Evolutionary conservation across 805 yeast genomes (phyloP), one percentile per base, ranked within the genome.

Genomic region (Cyberlindnera subsufficiens): DNA sequence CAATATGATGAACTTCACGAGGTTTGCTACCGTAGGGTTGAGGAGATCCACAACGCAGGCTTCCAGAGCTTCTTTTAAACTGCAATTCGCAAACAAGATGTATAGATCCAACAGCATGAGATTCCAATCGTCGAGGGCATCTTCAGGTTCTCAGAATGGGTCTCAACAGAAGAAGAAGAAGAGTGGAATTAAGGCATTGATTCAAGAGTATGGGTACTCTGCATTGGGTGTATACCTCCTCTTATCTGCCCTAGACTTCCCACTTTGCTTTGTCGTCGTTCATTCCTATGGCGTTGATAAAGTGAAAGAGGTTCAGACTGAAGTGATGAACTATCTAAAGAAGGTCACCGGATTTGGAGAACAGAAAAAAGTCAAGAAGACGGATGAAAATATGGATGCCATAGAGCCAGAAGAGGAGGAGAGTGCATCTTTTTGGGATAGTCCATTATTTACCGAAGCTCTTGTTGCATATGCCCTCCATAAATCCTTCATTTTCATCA

Each of bases 401-500:
- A 30, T 32, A 11, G 37, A 39, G 8, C 18, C 44, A 19, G 47
- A 39, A 14, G 42, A 44, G 1, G 44, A 51, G 29, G 55, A 40
- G 14, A 25, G 30, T 2, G 27, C 37, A 5, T 47, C 52, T 4
- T 46, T 51, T 27, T 56, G 58, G 55, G 57, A 63, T 27, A 39
- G 58, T 7, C 70, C 81, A 43, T 60, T 88, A 58, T 59, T 86
- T 72, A 84, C 97, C 0, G 97, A 91, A 63, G 78, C 88, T 52
- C 80, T 86, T 11, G 75, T 93, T 40, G 98, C 98, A 0, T 93
- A 93, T 60, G 96, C 96, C 3, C 68, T 93, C 37, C 98, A 93
- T 68, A 93, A 93, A 66, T 77, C 90, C 5, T 71, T 93, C 49
- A 75, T 91, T 19, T 77, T 91, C 46, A 74, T 93, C 34, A 75